Conservation (phyloP, 192 early-diverging fungal genomes). For the Spizellomyces punctatus region DNA sequence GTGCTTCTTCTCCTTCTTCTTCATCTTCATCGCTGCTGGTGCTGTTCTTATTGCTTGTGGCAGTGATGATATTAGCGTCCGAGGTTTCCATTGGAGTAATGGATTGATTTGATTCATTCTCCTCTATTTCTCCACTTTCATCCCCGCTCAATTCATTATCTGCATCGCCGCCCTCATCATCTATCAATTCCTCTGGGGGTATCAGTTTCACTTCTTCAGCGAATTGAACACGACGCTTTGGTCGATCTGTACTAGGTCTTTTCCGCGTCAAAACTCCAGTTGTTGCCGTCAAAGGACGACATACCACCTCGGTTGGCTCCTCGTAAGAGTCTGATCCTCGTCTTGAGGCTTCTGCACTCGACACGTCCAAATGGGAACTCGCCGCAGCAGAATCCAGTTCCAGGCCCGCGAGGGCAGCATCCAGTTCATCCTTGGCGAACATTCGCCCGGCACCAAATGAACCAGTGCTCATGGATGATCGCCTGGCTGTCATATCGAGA, state of each 20-base stretch:
- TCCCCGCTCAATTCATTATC: neutral
- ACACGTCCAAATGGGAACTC: neutral
- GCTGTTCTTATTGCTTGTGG: neutral
- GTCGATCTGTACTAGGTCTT: neutral
- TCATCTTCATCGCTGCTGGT: neutral
- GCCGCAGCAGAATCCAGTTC: neutral
- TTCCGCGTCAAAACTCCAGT: neutral
- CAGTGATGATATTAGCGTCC: neutral
- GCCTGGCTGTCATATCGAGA: conserved; percentile 17
- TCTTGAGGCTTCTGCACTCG: neutral
- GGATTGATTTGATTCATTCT: neutral
- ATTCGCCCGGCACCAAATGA: conserved; percentile 23
- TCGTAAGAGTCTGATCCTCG: neutral
- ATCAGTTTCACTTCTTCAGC: conserved; percentile 4
- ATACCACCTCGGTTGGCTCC: neutral
- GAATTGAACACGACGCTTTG: conserved; percentile 1
- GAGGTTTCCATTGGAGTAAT: neutral
- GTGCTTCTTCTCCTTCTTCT: conserved; percentile 5
- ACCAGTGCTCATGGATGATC: conserved; percentile 21
- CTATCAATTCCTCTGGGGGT: neutral
- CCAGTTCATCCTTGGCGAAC: conserved; percentile 19
- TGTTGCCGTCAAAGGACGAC: neutral
- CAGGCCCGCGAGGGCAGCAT: conserved; percentile 20
- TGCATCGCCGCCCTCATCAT: neutral
- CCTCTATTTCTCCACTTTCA: conserved; percentile 1